These are phyloP conservation scores for Termitomyces sp. DNA, from an alignment of 768 basidiomycete genomes.

Conservation along the genomic window DNA sequence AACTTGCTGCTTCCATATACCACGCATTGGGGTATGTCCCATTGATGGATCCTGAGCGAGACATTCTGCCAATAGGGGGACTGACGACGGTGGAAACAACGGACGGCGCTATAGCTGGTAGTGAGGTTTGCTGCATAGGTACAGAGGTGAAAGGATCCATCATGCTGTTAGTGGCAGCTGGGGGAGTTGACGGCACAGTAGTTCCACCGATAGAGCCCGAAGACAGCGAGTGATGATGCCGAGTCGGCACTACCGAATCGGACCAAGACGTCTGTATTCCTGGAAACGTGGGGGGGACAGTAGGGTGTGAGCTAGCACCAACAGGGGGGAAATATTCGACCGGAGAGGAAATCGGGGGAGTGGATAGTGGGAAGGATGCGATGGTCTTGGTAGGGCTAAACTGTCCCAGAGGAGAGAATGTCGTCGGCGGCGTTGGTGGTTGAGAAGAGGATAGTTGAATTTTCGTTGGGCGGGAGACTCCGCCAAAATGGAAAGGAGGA, in stretches of 20 bases:
- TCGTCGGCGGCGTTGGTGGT: constrained; percentile 30
- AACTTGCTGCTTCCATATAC: constrained; percentile 24
- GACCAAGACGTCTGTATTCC: constrained; percentile 34
- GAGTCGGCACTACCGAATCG: constrained; percentile 29
- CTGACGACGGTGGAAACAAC: constrained; percentile 20
- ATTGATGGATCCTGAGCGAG: constrained; percentile 53
- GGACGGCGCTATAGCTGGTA: constrained; percentile 9
- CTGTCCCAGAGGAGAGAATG: constrained; percentile 23
- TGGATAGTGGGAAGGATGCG: constrained; percentile 19
- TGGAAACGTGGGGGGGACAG: constrained; percentile 22
- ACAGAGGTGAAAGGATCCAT: constrained; percentile 15
- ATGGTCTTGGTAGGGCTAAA: constrained; percentile 21
- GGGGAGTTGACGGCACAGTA: constrained; percentile 15
- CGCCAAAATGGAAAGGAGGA: constrained; percentile 13
- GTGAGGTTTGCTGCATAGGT: constrained; percentile 18
- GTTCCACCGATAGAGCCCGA: constrained; percentile 27
- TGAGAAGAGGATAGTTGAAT: constrained; percentile 28
- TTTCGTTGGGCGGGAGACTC: constrained; percentile 10
- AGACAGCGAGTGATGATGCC: constrained; percentile 40
- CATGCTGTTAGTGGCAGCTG: constrained; percentile 10
- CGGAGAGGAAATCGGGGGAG: constrained; percentile 15
- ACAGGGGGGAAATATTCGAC: constrained; percentile 18
- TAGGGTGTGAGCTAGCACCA: constrained; percentile 6
- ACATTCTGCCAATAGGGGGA: constrained; percentile 46
- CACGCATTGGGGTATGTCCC: constrained; percentile 36